Base-by-base conservation (phyloP, 352 stramenopile species). In the Phytophthora syringae region DNA sequence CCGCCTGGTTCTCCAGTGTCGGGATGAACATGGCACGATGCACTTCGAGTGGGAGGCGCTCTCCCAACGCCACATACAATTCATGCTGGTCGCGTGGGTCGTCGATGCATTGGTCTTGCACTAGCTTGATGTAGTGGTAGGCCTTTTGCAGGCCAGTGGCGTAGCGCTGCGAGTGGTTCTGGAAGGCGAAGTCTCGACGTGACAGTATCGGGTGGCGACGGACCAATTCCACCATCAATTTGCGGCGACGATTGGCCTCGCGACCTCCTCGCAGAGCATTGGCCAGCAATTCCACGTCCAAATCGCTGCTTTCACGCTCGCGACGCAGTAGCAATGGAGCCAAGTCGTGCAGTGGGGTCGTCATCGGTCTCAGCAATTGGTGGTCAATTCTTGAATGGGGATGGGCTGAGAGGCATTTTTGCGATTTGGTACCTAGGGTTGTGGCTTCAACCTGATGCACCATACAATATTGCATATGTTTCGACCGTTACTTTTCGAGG, bases 21-120 rank as follows among this genome's bases (percentile, higher is more conserved):
- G 63, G 63, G 28, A 71, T 52, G 63, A 71, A 71, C 63, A 71
- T 71, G 32, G 63, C 55, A 3, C 56, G 64, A 50, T 72, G 64
- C 49, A 72, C 57, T 63, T 72, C 64, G 5, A 72, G 64, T 2
- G 64, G 64, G 36, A 72, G 32, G 28, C 64, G 64, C 27, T 72
- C 64, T 5, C 64, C 64, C 50, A 72, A 24, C 4, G 64, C 64
- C 44, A 67, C 50, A 5, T 72, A 72, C 18, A 72, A 32, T 30
- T 67, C 57, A 15, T 72, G 50, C 32, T 67, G 64, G 44, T 72
- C 57, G 13, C 44, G 51, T 4, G 50, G 57, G 24, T 67, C 51
- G 2, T 72, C 64, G n/a, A 72, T 60, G 6, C 32, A 2, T 44
- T 50, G n/a, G n/a, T 63, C 32, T 34, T 67, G 50, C 50, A 67